These are phyloP conservation scores for Peltaster fructicola DNA, from an alignment of 2,329 filamentous ascomycete species.

Conservation along the genomic window DNA sequence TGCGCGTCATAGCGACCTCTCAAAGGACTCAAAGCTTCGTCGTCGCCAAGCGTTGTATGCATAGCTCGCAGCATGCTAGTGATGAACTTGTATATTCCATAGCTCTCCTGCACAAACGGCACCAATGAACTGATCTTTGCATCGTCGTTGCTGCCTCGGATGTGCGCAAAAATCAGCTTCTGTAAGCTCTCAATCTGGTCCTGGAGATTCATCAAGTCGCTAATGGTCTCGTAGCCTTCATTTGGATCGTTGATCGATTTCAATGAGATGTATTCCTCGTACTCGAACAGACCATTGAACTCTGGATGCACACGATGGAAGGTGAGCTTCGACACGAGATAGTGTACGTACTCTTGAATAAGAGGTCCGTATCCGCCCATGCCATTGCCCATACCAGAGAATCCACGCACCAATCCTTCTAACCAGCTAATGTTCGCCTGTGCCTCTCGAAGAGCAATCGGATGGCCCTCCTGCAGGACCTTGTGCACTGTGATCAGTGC, in stretches of 20 bases:
- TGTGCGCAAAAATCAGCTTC: constrained; percentile 95
- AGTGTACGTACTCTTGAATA: constrained; percentile 94
- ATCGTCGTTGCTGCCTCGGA: constrained; percentile 87
- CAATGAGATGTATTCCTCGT: constrained; percentile 95
- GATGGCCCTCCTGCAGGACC: constrained; percentile 91
- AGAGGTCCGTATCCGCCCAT: constrained; percentile 59
- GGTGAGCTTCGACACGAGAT: constrained; percentile 80
- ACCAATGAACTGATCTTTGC: constrained; percentile 89
- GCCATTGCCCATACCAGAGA: constrained; percentile 53
- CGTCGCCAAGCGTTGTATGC: constrained; percentile 79
- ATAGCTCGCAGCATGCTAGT: constrained; percentile 98
- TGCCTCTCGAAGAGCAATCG: constrained; percentile 69
- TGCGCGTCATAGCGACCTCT: constrained; percentile 84
- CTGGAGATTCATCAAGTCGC: constrained; percentile 87
- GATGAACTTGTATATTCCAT: constrained; percentile 98
- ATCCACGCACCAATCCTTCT: constrained; percentile 73
- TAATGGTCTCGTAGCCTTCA: constrained; percentile 91
- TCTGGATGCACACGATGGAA: constrained; percentile 95
- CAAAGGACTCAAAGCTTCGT: constrained; percentile 77
- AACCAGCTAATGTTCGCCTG: constrained; percentile 82
- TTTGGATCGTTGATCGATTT: constrained; percentile 98
- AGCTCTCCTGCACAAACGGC: constrained; percentile 88
- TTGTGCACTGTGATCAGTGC: constrained; percentile 95
- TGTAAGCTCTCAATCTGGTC: constrained; percentile 98
- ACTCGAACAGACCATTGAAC: constrained; percentile 98